Evolutionary conservation across 768 basidiomycete species (phyloP), one percentile per base, ranked within the genome.

Genomic region (Gyrodon lividus): DNA sequence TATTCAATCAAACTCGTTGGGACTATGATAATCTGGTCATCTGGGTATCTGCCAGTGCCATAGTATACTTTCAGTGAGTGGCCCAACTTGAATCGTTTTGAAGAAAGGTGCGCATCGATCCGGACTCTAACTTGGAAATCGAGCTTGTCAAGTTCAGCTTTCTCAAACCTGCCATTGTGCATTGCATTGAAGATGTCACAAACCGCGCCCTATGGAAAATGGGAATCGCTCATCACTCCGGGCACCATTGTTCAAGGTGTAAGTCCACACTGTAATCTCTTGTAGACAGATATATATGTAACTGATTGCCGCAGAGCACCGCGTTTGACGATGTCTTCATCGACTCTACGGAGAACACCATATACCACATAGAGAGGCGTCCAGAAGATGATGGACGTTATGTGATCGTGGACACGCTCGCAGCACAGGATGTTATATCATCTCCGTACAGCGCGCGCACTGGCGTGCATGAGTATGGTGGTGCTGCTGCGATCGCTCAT

Each of bases 401-500:
- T 45, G 82, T 84, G 1, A 67, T 89, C 20, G 77, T 91, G 14
- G 70, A 81, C 23, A 81, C 81, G 0, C 47, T 66, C 22, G 67
- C 69, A 5, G 54, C 50, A 34, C 64, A 66, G 37, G 89, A 90
- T 42, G 60, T 87, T 20, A 73, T 83, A 12, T 77, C 76, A 2
- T 60, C 69, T 28, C 74, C 72, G 0, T 87, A 78, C 75, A 85
- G 78, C 62, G 81, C 73, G 5, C 73, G 79, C 30, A 77, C 79
- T 0, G 64, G 74, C 14, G 86, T 89, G 3, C 80, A 87, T 22
- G 87, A 88, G 63, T 89, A 89, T 46, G 87, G 89, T 0, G 89
- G 89, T 12, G 80, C 75, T 2, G 70, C 83, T 2, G 82, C 81
- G 1, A 73, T 78, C 17, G 81, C 80, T 1, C 67, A 78, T 51